These are phyloP conservation scores for Talaromyces sp. DNA, from an alignment of 2,329 filamentous ascomycete species.

Conservation along the genomic window DNA sequence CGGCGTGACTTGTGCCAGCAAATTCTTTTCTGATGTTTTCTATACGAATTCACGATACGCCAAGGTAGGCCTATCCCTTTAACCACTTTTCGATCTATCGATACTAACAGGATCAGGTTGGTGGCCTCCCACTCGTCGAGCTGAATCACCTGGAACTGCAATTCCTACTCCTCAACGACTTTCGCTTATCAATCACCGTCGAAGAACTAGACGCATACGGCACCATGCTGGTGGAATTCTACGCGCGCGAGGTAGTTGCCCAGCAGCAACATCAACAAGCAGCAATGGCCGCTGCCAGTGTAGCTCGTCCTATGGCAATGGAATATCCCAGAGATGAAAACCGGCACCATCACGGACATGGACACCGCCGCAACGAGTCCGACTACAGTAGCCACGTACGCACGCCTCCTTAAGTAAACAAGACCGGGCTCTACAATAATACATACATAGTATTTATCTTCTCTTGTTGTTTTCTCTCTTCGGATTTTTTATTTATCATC, in stretches of 20 bases:
- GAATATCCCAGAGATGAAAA: constrained; percentile 2
- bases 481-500: neutral
- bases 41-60: constrained; percentile 99
- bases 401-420: constrained; percentile 4
- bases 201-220: constrained; percentile 96
- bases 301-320: constrained; percentile 1
- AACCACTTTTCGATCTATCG: neutral
- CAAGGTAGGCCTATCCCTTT: constrained; percentile 59
- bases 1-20: constrained; percentile 95
- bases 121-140: constrained; percentile 83
- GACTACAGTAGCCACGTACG: constrained; percentile 7
- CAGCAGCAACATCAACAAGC: constrained; percentile 31
- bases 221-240: constrained; percentile 98
- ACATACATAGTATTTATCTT: neutral
- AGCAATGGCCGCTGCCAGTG: neutral
- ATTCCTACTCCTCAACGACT: constrained; percentile 93
- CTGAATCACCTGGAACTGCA: constrained; percentile 95
- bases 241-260: constrained; percentile 79
- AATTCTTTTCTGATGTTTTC: constrained; percentile 98
- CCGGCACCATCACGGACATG: constrained; percentile 1
- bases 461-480: neutral
- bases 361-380: constrained; percentile 7
- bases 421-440: neutral
- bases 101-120: constrained; percentile 58
- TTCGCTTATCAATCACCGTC: constrained; percentile 84